Percentiles rank a stretch among this genome's conserved stretches.
These are phyloP conservation scores for Vicia sativa DNA, from an alignment of 306 rosid genomes.

Conservation along the genomic window DNA sequence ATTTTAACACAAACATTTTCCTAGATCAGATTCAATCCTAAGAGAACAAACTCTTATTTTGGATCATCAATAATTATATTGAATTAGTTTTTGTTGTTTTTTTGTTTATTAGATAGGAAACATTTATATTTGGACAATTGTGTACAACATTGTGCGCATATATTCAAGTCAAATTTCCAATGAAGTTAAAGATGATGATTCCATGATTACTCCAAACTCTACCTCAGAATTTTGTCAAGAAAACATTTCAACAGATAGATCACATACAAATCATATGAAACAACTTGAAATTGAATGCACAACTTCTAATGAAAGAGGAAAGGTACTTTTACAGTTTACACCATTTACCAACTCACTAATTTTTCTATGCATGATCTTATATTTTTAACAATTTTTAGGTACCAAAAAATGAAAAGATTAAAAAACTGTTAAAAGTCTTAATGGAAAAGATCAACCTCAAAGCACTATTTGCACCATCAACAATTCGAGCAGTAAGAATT, in stretches of 20 bases:
- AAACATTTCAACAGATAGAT: constrained; percentile 25
- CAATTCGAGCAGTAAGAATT: constrained; percentile 41
- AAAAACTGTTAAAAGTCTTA: constrained; percentile 21
- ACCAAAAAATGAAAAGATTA: constrained; percentile 17
- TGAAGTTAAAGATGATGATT: constrained; percentile 29
- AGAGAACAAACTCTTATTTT: no score
- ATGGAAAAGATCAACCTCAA: constrained; percentile 36
- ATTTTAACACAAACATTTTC: no score
- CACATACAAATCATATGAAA: constrained; percentile 31
- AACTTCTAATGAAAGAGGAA: neutral
- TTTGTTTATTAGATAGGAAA: constrained; percentile 41
- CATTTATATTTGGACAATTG: constrained; percentile 47
- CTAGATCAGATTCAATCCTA: no score
- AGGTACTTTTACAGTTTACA: constrained; percentile 35
- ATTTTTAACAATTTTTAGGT: constrained; percentile 35
- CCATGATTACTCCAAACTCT: constrained; percentile 8
- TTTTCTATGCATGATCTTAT: constrained; percentile 16
- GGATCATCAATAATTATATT: neutral
- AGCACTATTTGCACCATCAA: constrained; percentile 42
- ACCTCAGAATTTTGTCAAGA: constrained; percentile 29
- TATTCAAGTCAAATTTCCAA: constrained; percentile 31
- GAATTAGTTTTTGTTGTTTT: neutral
- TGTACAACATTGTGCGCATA: constrained; percentile 45
- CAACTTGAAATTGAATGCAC: constrained; percentile 42
- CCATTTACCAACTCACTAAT: neutral